Base-by-base conservation (phyloP, 2,329 filamentous ascomycete genomes). In the Didymosphaeria variabile region DNA sequence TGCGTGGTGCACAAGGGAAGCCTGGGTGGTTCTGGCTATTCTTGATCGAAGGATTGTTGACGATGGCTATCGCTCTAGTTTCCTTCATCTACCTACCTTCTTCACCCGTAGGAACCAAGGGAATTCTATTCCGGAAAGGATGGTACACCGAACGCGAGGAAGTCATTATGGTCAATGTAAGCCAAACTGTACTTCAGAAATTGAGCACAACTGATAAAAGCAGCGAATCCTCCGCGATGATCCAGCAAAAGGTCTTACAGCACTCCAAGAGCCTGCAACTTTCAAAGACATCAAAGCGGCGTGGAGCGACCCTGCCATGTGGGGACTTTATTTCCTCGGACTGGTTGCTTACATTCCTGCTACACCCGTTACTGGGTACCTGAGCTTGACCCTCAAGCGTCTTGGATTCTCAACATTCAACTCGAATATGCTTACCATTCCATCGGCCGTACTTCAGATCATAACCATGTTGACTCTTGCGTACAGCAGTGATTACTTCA, bases 121-220 rank as follows among this genome's bases (percentile, higher is more conserved):
- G 63, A n/a, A 59, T 69, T 5, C 62, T 73, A 9, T 73, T 67
- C 66, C 86, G 85, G 44, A 72, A 84, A 13, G 88, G 88, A 10
- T 90, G 88, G 88, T 90, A 89, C 73, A 87, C 79, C 0, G 88
- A 90, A 69, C 82, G 83, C 6, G 87, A 91, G 68, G 89, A 91
- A 68, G 82, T 86, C 55, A 90, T 91, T 71, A 87, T 91, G 84
- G 83, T 89, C 44, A 91, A 90, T 72, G 61, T 60, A 42, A 57
- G 60, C 57, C 7, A 23, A 21, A 13, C 1, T 17, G 17, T 17
- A 12, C 10, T 51, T n/a, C 9, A 9, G 12, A 36, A 10, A 23
- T 2, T 21, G 9, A 23, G 31, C 32, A 51, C 10, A 12, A 51
- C 49, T 63, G 32, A 63, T 45, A 29, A 17, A 17, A 2, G 34